Evolutionary conservation across 2,329 filamentous ascomycete species (phyloP), one percentile per base, ranked within the genome.

Genomic region (Diaporthe capsici): DNA sequence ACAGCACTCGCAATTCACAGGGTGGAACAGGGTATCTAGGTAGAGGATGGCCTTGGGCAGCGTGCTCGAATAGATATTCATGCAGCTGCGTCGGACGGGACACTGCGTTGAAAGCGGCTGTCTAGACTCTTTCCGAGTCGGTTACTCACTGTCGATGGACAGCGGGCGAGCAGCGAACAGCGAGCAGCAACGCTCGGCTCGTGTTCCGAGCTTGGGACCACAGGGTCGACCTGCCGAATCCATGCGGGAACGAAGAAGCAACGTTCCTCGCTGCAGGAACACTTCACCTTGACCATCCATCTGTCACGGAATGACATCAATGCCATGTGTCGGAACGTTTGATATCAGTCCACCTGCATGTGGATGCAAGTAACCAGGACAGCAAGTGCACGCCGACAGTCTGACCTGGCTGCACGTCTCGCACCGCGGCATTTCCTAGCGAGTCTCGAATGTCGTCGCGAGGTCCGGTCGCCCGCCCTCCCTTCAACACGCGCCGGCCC

Each of bases 221-320:
- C 65, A 70, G 49, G 34, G 9, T 22, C 49, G 47, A 37, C 63
- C 31, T 68, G 65, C 65, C 31, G 65, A 39, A 39, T 25, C 22
- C 44, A 39, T 68, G 47, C 34, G 31, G 4, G 31, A 31, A 5
- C n/a, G 63, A 53, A 68, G 44, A 68, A 70, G 65, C 49, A 70
- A 70, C 49, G 49, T 70, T 68, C 63, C 63, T 53, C 34, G 63
- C 63, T 68, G 47, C 63, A 68, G 63, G 63, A 68, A 68, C 63
- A 39, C 47, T 25, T 39, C 7, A n/a, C 44, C 20, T 51, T n/a
- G 63, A 49, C 44, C 63, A 49, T 5, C 44, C 28, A 25, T 5
- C 22, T 37, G 44, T 67, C 31, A 10, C 57, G 47, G 47, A 37
- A 68, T 68, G 63, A 68, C 63, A 68, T 68, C 63, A 53, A 68